phyloP scores from a whole-genome alignment of 768 basidiomycete genomes.

The Trametes sanguinea region DNA sequence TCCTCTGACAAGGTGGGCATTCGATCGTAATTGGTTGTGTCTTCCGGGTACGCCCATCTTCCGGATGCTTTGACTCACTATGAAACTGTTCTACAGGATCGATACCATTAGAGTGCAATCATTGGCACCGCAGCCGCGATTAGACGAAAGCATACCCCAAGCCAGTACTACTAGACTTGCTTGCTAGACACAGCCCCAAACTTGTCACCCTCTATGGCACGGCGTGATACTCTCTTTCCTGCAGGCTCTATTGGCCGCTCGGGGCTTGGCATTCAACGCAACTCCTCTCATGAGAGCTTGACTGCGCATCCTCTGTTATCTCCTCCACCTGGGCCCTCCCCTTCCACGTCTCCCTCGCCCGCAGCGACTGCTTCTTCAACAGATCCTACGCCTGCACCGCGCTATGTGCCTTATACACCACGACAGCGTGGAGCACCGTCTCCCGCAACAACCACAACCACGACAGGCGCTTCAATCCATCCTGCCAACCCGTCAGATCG shows the following conservation, averaged over 20 bases:
- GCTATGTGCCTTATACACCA: constrained; percentile 80
- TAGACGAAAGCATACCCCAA: too few relatives aligned
- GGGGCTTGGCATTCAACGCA: constrained; percentile 20
- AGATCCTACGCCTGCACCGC: constrained; percentile 33
- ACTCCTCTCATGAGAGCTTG: constrained; percentile 50
- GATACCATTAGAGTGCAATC: too few relatives aligned
- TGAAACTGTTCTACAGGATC: too few relatives aligned
- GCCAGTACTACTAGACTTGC: background rate
- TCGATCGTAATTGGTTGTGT: background rate
- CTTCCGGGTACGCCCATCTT: background rate
- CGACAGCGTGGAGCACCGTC: constrained; percentile 60
- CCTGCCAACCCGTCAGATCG: constrained; percentile 37
- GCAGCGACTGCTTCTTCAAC: background rate
- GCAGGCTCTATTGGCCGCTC: constrained; percentile 30
- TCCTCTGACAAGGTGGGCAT: background rate
- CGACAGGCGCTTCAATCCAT: constrained; percentile 45
- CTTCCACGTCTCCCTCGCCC: constrained; percentile 33
- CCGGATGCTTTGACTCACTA: too few relatives aligned
- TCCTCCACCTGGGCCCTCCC: constrained; percentile 32
- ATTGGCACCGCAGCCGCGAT: too few relatives aligned
- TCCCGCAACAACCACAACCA: constrained; percentile 46
- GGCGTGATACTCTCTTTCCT: constrained; percentile 32
- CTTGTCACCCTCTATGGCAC: constrained; percentile 19
- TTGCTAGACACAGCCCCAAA: background rate
- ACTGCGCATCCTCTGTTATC: constrained; percentile 69